A percentile compares a stretch with the other conserved stretches of the same genome.
Evolutionary conservation across 345 rosid genomes (phyloP).

Genomic region (Heritiera fomes): DNA sequence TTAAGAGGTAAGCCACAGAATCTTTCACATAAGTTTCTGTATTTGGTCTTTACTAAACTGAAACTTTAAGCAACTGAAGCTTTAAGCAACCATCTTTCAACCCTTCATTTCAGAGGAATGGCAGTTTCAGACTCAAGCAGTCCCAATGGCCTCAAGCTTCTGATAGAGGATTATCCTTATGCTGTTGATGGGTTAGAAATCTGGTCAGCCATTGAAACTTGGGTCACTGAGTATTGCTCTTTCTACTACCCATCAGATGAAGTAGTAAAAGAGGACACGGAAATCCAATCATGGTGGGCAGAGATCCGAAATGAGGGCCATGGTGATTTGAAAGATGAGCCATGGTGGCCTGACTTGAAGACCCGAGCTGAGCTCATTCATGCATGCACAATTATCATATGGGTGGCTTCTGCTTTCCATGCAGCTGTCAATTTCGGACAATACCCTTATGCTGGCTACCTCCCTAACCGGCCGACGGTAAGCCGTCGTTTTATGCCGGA

Average conservation of each 20-base stretch:
- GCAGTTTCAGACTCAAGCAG: conserved; percentile 57
- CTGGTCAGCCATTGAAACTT: conserved; percentile 82
- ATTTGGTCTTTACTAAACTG: background rate
- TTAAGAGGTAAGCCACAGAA: conserved; percentile 54
- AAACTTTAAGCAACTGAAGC: background rate
- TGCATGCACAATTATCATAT: conserved; percentile 75
- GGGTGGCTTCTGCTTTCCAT: conserved; percentile 94
- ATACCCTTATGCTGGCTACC: conserved; percentile 93
- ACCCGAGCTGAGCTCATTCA: conserved; percentile 55
- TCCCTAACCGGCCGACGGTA: conserved; percentile 83
- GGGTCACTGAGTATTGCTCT: conserved; percentile 80
- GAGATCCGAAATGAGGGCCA: conserved; percentile 74
- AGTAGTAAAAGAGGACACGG: conserved; percentile 55
- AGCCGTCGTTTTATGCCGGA: conserved; percentile 97
- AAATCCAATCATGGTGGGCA: conserved; percentile 89
- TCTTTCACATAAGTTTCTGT: background rate
- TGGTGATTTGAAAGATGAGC: conserved; percentile 67
- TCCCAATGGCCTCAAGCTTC: conserved; percentile 62
- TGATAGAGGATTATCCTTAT: conserved; percentile 84
- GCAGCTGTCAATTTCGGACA: conserved; percentile 98
- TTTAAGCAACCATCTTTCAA: background rate
- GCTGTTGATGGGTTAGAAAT: conserved; percentile 93
- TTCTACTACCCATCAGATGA: conserved; percentile 66
- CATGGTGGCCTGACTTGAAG: conserved; percentile 83
- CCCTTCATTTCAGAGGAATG: conserved; percentile 58